Conservation (phyloP, 768 basidiomycete species). For the Serpula lacrymans region DNA sequence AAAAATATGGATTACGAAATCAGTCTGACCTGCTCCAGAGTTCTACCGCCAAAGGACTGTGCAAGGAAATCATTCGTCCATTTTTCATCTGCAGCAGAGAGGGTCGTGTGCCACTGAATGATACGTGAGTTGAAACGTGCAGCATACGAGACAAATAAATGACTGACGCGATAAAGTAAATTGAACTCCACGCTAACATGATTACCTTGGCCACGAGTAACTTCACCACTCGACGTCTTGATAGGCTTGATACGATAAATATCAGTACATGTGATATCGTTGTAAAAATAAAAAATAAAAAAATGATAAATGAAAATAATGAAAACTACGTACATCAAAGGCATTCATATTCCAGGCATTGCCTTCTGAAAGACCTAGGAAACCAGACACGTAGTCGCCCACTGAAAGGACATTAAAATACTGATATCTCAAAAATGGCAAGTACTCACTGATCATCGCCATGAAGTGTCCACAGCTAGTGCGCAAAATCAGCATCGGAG, state of each 20-base stretch:
- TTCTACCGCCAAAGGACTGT: not conserved
- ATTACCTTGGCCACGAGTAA: slow-evolving; percentile 21
- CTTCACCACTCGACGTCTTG: no score
- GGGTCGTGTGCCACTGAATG: slow-evolving; percentile 13
- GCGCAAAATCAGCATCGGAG: not conserved
- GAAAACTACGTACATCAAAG: slow-evolving; percentile 34
- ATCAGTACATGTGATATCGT: no score
- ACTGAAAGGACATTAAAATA: slow-evolving; percentile 18
- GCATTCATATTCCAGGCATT: slow-evolving; percentile 50
- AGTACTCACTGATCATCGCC: slow-evolving; percentile 34
- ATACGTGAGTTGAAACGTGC: no score
- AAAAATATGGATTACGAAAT: not conserved
- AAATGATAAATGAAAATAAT: not conserved
- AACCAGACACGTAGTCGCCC: slow-evolving; percentile 58
- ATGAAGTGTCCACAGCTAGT: slow-evolving; percentile 49
- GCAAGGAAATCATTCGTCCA: slow-evolving; percentile 19
- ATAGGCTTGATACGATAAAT: no score
- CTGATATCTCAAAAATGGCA: not conserved
- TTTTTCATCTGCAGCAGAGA: slow-evolving; percentile 15
- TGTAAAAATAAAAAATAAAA: not conserved
- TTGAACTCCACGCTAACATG: slow-evolving; percentile 18
- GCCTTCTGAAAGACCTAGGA: slow-evolving; percentile 54
- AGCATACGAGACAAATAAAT: slow-evolving; percentile 18
- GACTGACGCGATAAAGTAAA: slow-evolving; percentile 21
- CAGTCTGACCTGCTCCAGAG: not conserved